Base-by-base conservation (phyloP, 2,329 filamentous ascomycete species). In the Pezicula carpinea region DNA sequence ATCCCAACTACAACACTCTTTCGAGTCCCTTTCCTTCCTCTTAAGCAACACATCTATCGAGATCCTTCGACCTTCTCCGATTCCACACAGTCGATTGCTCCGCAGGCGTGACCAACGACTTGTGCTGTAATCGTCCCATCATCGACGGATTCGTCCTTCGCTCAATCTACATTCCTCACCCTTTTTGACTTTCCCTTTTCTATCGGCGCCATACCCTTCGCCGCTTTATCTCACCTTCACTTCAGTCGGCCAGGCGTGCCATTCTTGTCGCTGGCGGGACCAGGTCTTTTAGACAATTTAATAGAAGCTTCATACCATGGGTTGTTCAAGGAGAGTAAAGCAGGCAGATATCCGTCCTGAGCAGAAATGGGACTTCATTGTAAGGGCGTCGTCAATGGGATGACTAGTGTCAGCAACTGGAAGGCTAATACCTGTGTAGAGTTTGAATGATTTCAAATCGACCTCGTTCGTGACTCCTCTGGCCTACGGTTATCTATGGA, bases 341-440 rank as follows among this genome's bases (percentile, higher is more conserved):
- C 65, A 73, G 63, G 77, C 74, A 55, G 76, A 85, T 53, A 77
- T 92, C 53, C 76, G 80, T 53, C 83, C 87, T 50, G 92, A 96
- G 68, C 89, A 93, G 71, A 87, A 90, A 75, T 97, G 92, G 92
- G 88, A 91, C 61, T 95, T 91, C 65, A 91, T 97, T 64, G 87
- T 89, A 71, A 63, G 85, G 70, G 18, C 40, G 36, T n/a, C 15
- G 22, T 52, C 19, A 29, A 10, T 19, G 10, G 31, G 5, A 8
- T 38, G 15, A 8, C 14, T 23, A 22, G n/a, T n/a, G 8, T 33
- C 34, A 11, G 32, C 49, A 26, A 49, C 35, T 6, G 18, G 18
- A 19, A 15, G 14, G 39, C 47, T 21, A 36, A 18, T 52, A 29
- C 40, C 36, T 36, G 36, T 52, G 43, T 54, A 79, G 75, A 78